phyloP scores from a whole-genome alignment of 306 rosid genomes.

The Inga laurina region DNA sequence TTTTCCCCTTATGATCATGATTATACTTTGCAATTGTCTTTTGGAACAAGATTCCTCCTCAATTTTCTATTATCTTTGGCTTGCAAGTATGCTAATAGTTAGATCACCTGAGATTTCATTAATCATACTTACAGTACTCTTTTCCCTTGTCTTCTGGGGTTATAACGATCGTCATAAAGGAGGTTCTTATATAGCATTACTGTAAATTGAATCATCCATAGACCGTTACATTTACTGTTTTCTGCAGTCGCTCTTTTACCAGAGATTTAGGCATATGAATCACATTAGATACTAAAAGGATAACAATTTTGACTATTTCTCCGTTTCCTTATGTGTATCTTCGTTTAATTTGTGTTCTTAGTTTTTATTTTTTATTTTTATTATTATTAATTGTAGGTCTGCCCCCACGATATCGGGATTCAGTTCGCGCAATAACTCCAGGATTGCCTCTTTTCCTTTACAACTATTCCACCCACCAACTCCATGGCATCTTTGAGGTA shows the following conservation, averaged over 20 bases:
- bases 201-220: constrained; percentile 12
- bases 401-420: constrained; percentile 91
- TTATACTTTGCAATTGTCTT: neutral
- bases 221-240: neutral
- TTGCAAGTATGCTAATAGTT: neutral
- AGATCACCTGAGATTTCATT: neutral
- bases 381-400: constrained; percentile 50
- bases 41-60: neutral
- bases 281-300: neutral
- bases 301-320: neutral
- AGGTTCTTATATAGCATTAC: neutral
- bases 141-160: neutral
- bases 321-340: neutral
- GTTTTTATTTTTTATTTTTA: neutral
- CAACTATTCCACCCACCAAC: constrained; percentile 98
- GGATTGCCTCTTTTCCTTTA: constrained; percentile 94
- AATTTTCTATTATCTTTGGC: neutral
- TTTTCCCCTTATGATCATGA: neutral
- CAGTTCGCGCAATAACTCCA: constrained; percentile 88
- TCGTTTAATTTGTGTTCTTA: neutral
- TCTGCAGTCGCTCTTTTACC: neutral
- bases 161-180: neutral
- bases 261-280: neutral
- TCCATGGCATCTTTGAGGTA: constrained; percentile 98
- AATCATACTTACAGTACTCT: neutral